phyloP scores from a whole-genome alignment of 352 stramenopile genomes.

The Phytophthora citricola region DNA sequence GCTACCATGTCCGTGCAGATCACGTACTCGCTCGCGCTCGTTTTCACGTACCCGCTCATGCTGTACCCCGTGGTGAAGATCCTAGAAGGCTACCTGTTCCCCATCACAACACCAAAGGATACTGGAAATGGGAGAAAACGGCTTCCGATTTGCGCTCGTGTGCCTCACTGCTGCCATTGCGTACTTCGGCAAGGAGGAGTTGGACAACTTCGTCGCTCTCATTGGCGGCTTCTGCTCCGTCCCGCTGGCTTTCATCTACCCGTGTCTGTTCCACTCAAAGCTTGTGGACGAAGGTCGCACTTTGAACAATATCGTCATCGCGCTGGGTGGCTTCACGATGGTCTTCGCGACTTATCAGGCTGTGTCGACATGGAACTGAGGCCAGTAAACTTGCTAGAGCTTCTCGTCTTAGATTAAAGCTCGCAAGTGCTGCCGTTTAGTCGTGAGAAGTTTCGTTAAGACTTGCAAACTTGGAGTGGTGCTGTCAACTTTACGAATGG shows the following conservation, averaged over 20 bases:
- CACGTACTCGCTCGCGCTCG: slow-evolving; percentile 69
- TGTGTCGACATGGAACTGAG: slow-evolving; percentile 53
- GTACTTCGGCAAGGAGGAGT: slow-evolving; percentile 68
- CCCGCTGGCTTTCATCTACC: slow-evolving; percentile 76
- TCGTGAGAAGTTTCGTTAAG: slow-evolving; percentile 15
- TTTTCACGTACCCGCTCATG: slow-evolving; percentile 80
- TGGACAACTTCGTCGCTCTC: slow-evolving; percentile 79
- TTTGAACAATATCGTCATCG: slow-evolving; percentile 56
- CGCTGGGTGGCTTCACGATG: slow-evolving; percentile 64
- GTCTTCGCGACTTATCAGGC: slow-evolving; percentile 68
- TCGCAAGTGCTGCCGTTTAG: slow-evolving; percentile 31
- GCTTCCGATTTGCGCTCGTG: slow-evolving; percentile 66
- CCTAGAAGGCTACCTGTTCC: slow-evolving; percentile 68
- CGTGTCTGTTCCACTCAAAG: slow-evolving; percentile 69
- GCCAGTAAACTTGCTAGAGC: slow-evolving; percentile 15
- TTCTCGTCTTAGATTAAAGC: slow-evolving; percentile 31
- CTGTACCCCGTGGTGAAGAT: slow-evolving; percentile 78
- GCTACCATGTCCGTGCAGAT: slow-evolving; percentile 71
- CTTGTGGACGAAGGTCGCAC: slow-evolving; percentile 53
- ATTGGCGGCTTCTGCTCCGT: slow-evolving; percentile 80
- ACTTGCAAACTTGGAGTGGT: slow-evolving; percentile 9
- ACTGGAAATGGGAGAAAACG: slow-evolving; percentile 78
- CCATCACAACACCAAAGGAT: slow-evolving; percentile 51
- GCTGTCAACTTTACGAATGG: slow-evolving; percentile 20
- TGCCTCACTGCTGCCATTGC: slow-evolving; percentile 67